Base-by-base conservation (phyloP, 768 basidiomycete species). In the Macrolepiota dolichaula region DNA sequence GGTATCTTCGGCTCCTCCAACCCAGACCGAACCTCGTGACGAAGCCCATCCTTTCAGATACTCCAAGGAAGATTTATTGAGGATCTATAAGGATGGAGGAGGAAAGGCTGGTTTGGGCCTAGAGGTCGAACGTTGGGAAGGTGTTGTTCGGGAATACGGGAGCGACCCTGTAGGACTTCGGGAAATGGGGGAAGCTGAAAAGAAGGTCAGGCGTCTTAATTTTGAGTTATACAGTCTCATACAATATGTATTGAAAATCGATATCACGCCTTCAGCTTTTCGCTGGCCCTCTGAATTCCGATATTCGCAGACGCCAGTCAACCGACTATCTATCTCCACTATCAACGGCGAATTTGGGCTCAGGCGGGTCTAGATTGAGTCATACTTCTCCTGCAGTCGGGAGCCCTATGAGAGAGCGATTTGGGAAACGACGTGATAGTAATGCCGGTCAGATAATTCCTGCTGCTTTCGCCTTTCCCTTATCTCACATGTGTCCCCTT, bases 71-170 rank as follows among this genome's bases (percentile, higher is more conserved):
- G 91, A 93, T 55, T 79, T 95, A 76, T 80, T 94, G 57, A 80
- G 84, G 75, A 88, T 95, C 63, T 94, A 91, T 72, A 88, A 82
- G 72, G 92, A 93, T 64, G 88, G 89, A 55, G 85, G 85, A 25
- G 86, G 88, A 40, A 86, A 81, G 67, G 83, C 86, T 64, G 86
- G 86, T 49, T 81, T 95, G 36, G 91, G 89, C 47, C 77, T 93
- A 44, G 93, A 94, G 74, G 92, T 94, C 13, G 93, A 94, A 73
- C 81, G 89, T 64, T 93, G 91, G 89, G 90, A 94, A 62, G 93
- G 93, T 59, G 87, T 96, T 65, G 91, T 94, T 25, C 86, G 88
- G 61, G 92, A 94, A 69, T 75, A 81, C 24, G 86, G 83, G 29
- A 80, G 71, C 46, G 90, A 92, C 60, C 95, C 95, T 17, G 74